These are phyloP conservation scores for Phialophora macrospora DNA, from an alignment of 2,329 filamentous ascomycete genomes.

Conservation along the genomic window DNA sequence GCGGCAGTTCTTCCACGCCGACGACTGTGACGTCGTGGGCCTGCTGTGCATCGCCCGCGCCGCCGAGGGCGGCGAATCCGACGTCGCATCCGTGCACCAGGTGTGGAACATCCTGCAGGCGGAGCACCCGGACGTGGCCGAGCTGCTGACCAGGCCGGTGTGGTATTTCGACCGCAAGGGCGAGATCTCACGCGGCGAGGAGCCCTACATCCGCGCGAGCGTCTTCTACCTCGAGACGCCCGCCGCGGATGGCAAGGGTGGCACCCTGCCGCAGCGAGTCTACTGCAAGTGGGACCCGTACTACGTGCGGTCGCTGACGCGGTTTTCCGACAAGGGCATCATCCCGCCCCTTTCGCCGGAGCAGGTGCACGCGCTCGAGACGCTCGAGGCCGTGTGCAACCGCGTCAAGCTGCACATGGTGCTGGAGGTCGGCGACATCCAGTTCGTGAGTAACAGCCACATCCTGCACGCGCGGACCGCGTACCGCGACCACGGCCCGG, in stretches of 20 bases:
- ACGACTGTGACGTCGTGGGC: constrained; percentile 82
- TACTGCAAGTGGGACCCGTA: constrained; percentile 92
- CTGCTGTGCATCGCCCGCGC: constrained; percentile 80
- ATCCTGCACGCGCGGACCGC: constrained; percentile 80
- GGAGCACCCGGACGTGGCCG: constrained; percentile 77
- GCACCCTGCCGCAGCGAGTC: constrained; percentile 54
- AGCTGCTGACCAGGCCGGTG: constrained; percentile 73
- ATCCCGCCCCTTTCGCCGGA: constrained; percentile 73
- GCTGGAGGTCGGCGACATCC: constrained; percentile 83
- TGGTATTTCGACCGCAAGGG: constrained; percentile 96
- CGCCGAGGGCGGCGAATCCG: constrained; percentile 80
- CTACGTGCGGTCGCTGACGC: constrained; percentile 74
- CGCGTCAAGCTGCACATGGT: constrained; percentile 80
- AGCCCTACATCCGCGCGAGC: constrained; percentile 72
- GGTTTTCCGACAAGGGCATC: constrained; percentile 73
- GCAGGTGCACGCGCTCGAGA: constrained; percentile 69
- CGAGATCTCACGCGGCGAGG: constrained; percentile 73
- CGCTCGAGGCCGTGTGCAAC: constrained; percentile 78
- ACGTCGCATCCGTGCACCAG: constrained; percentile 76
- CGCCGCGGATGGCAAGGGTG: constrained; percentile 48
- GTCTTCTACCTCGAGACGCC: constrained; percentile 74
- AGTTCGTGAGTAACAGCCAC: constrained; percentile 81
- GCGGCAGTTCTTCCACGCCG: constrained; percentile 82
- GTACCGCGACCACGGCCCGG: constrained; percentile 72
- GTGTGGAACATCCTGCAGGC: constrained; percentile 80